phyloP scores from a whole-genome alignment of 2,329 filamentous ascomycete genomes.

The Ascomycota sp. region DNA sequence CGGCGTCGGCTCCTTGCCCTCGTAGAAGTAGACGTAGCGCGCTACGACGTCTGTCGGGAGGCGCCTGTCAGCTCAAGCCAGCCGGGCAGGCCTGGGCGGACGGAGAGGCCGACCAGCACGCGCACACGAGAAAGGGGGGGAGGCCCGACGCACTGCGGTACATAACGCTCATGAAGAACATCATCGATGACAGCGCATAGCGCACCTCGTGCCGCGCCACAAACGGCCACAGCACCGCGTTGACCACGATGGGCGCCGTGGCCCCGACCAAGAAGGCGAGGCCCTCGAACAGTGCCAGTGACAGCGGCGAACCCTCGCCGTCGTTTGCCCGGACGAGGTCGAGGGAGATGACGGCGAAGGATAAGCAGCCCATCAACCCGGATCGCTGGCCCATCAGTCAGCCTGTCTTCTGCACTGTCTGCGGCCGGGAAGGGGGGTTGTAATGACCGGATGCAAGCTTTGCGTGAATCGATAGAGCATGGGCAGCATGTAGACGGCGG shows the following conservation, averaged over 20 bases:
- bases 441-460: constrained; percentile 27
- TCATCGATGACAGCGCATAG: constrained; percentile 32
- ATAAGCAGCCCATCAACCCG: constrained; percentile 35
- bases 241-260: constrained; percentile 30
- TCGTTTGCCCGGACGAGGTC: constrained; percentile 14
- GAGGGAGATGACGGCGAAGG: constrained; percentile 33
- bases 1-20: constrained; percentile 27
- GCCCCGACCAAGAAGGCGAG: constrained; percentile 31
- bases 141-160: constrained; percentile 35
- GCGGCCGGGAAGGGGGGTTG: too few species aligned
- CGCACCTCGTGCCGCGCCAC: constrained; percentile 37
- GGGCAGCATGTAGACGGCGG: constrained; percentile 35
- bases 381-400: constrained; percentile 18
- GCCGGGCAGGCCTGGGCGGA: too few species aligned
- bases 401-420: neutral
- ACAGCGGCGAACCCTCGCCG: constrained; percentile 13
- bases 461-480: constrained; percentile 37
- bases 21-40: constrained; percentile 37
- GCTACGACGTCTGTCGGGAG: constrained; percentile 23
- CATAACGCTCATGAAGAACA: constrained; percentile 35
- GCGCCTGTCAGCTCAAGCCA: too few species aligned
- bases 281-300: constrained; percentile 25
- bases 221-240: constrained; percentile 42
- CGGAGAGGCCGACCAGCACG: too few species aligned
- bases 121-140: too few species aligned